A percentile compares a stretch with the other conserved stretches of the same genome.
These are phyloP conservation scores for Petunia axillaris DNA, from an alignment of 257 asterid genomes.

Conservation along the genomic window DNA sequence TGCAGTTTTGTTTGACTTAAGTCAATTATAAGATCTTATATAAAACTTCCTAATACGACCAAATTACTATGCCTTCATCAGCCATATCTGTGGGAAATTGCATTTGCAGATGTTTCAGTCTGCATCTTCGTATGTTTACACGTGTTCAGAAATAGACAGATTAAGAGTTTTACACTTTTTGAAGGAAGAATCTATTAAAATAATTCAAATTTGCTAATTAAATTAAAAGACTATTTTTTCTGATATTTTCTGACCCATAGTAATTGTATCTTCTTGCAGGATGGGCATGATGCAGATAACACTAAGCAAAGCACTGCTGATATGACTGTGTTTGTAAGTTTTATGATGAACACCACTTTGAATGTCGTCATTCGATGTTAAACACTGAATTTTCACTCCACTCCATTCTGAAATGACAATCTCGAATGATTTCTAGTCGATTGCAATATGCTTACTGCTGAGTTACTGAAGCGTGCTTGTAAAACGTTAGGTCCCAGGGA, in stretches of 20 bases:
- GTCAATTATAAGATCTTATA: not conserved
- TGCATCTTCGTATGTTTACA: not conserved
- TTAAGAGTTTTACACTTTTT: not conserved
- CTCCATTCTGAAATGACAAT: not conserved
- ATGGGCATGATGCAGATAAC: conserved; percentile 66
- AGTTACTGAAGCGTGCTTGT: conserved; percentile 1
- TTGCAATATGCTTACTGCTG: not conserved
- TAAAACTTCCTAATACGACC: not conserved
- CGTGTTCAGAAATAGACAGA: not conserved
- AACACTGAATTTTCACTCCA: not conserved
- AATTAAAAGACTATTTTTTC: not conserved
- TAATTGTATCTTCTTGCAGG: conserved; percentile 49
- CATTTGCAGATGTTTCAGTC: not conserved
- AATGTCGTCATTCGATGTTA: not conserved
- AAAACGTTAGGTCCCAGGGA: conserved; percentile 7
- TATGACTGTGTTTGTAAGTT: conserved; percentile 85
- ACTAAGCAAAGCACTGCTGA: conserved; percentile 78
- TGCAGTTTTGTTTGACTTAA: not conserved
- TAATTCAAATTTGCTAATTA: no score
- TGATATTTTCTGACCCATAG: not conserved
- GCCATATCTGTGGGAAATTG: not conserved
- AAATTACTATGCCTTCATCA: not conserved
- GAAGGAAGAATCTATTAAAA: no score
- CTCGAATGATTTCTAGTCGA: not conserved
- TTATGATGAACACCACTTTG: not conserved